A percentile compares a stretch with the other conserved stretches of the same genome.
These are phyloP conservation scores for Rhodotorula sp. DNA, from an alignment of 1,284 basidiomycete genomes.

Conservation along the genomic window DNA sequence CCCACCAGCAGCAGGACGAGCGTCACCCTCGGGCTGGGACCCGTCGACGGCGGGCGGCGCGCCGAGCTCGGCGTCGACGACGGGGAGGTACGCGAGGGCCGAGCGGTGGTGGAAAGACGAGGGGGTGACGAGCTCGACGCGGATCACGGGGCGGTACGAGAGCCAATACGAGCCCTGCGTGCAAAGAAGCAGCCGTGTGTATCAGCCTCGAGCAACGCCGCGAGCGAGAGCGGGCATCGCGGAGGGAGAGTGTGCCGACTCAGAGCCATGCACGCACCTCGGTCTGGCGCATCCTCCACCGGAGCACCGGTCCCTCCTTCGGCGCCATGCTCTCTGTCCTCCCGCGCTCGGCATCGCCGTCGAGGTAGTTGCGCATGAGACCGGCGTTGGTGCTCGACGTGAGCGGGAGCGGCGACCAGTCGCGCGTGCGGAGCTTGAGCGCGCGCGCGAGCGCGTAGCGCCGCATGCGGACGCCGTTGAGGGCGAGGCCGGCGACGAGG, in stretches of 20 bases:
- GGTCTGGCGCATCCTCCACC: constrained; percentile 34
- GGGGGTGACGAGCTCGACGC: constrained; percentile 36
- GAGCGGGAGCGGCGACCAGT: constrained; percentile 40
- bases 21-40: neutral
- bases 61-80: constrained; percentile 4
- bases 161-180: constrained; percentile 39
- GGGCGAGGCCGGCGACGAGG: constrained; percentile 28
- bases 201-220: too few relatives aligned
- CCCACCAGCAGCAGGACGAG: neutral
- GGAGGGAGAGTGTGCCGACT: too few relatives aligned
- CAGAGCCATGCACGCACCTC: constrained; percentile 24
- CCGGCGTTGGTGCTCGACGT: constrained; percentile 34
- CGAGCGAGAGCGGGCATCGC: neutral
- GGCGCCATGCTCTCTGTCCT: constrained; percentile 1
- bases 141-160: constrained; percentile 36
- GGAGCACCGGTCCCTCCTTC: constrained; percentile 36
- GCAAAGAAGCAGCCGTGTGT: neutral
- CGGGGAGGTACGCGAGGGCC: constrained; percentile 8
- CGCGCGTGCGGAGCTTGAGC: constrained; percentile 26
- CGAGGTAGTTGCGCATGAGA: constrained; percentile 38
- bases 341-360: constrained; percentile 16
- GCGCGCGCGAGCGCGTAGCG: constrained; percentile 29
- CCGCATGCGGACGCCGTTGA: constrained; percentile 39
- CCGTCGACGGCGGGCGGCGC: neutral
- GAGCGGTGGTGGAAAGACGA: constrained; percentile 10